Evolutionary conservation across 495 filamentous ascomycete species (phyloP).

Genomic region (Arthonia radiata): DNA sequence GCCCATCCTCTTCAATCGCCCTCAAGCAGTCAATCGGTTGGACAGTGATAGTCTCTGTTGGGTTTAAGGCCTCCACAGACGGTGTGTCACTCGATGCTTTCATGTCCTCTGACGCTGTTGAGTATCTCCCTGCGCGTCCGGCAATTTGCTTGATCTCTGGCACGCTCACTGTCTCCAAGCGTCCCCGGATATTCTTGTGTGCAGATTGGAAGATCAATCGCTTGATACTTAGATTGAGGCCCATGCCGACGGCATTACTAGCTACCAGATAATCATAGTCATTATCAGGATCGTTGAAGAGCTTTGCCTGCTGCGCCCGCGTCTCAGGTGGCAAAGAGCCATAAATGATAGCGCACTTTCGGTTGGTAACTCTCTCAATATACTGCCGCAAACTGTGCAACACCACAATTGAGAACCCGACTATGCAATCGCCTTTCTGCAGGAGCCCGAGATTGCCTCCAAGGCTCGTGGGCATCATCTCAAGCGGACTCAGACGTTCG

Average conservation of each 20-base stretch:
- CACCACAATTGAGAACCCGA: slow-evolving; percentile 55
- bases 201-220: slow-evolving; percentile 68
- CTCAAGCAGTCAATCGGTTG: no score
- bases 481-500: slow-evolving; percentile 52
- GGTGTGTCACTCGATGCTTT: no score
- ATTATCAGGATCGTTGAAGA: slow-evolving; percentile 86
- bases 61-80: no score
- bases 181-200: slow-evolving; percentile 34
- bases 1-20: no score
- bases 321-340: slow-evolving; percentile 82
- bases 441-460: slow-evolving; percentile 36
- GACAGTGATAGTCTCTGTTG: no score
- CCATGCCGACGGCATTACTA: slow-evolving; percentile 96
- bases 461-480: slow-evolving; percentile 36
- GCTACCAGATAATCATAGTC: slow-evolving; percentile 88
- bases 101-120: slow-evolving; percentile 32
- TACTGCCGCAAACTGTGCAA: slow-evolving; percentile 58
- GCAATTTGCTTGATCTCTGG: slow-evolving; percentile 85
- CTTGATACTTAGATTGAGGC: slow-evolving; percentile 79
- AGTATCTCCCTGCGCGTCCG: slow-evolving; percentile 78
- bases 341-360: slow-evolving; percentile 76
- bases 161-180: slow-evolving; percentile 27
- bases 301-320: slow-evolving; percentile 60
- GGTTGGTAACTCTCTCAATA: slow-evolving; percentile 53
- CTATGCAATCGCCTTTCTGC: slow-evolving; percentile 71